Evolutionary conservation across 345 rosid species (phyloP), one percentile per base, ranked within the genome.

Genomic region (Acer negundo): DNA sequence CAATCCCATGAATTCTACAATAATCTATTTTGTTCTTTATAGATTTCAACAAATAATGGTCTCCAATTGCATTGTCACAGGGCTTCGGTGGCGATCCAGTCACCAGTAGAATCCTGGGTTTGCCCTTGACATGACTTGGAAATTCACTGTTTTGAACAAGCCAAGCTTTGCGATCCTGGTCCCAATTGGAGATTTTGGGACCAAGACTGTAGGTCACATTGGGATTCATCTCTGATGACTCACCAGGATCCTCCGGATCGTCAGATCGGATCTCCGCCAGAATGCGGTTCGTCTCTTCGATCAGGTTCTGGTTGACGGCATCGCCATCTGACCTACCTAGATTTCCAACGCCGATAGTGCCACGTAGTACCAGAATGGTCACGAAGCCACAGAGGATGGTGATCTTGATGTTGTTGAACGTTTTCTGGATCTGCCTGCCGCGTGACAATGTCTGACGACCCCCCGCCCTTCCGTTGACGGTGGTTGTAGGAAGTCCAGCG

Each of bases 1-100:
- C 98, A 69, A 95, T 93, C 84, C 98, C 98, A 75, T 95, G 98
- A 80, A 93, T 85, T 89, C 98, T 90, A 82, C 98, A 93, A 64
- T 95, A 95, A 63, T 95, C 98, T 63, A 95, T 93, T 90, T 95
- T 93, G 79, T 95, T 95, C 92, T 95, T 95, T 9, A 93, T 79
- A 0, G 94, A 86, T 72, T 95, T 95, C 86, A 95, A 82, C 71
- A 93, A 80, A 76, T 90, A 95, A 77, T 95, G 98, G 78, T 95
- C 98, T 51, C 98, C 98, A 47, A 95, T 95, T 0, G 98, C 82
- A 74, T 95, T 95, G 71, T 95, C 98, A 72, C 98, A 95, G 2
- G 98, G 98, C 49, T 85, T 92, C 0, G 98, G 98, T 0, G 95
- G 91, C 12, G 98, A 95, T n/a, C 98, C 98, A 38, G 97, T 89